Percentiles rank a stretch among this genome's conserved stretches.
phyloP scores from a whole-genome alignment of 768 basidiomycete species.

The Kwoniella pini region DNA sequence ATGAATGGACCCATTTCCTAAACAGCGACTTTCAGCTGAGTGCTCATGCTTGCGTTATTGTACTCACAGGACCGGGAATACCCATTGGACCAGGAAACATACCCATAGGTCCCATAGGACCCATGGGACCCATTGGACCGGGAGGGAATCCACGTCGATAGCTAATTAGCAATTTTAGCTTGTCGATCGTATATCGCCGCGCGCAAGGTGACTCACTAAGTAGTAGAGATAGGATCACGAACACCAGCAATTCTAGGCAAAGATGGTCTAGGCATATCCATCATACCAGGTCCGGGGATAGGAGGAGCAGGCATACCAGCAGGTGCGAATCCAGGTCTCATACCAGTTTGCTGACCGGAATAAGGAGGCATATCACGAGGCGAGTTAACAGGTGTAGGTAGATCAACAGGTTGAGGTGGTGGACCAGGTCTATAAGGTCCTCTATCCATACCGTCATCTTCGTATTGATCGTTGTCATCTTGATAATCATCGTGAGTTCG shows the following conservation, averaged over 20 bases:
- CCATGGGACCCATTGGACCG: constrained; percentile 52
- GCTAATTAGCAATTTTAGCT: constrained; percentile 21
- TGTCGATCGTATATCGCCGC: background rate
- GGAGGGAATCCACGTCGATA: constrained; percentile 51
- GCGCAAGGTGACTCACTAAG: constrained; percentile 40
- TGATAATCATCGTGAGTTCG: constrained; percentile 16
- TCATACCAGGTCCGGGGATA: constrained; percentile 35
- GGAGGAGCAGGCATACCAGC: constrained; percentile 31
- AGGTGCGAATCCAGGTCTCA: constrained; percentile 30
- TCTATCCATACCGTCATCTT: constrained; percentile 18
- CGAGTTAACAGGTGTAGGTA: constrained; percentile 46
- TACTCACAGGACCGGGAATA: constrained; percentile 46
- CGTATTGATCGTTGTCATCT: constrained; percentile 20
- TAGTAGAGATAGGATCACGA: constrained; percentile 54
- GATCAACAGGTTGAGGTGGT: constrained; percentile 46
- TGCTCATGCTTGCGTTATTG: background rate
- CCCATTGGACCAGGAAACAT: constrained; percentile 52
- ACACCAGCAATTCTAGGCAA: constrained; percentile 49
- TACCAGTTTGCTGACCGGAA: constrained; percentile 14
- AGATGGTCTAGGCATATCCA: constrained; percentile 50
- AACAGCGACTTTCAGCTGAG: background rate
- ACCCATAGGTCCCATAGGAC: constrained; percentile 40
- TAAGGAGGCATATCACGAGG: constrained; percentile 22
- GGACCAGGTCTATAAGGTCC: constrained; percentile 26
- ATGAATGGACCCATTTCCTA: constrained; percentile 53